Conservation (phyloP, 2,329 filamentous ascomycete genomes). For the Sporothrix mexicana region DNA sequence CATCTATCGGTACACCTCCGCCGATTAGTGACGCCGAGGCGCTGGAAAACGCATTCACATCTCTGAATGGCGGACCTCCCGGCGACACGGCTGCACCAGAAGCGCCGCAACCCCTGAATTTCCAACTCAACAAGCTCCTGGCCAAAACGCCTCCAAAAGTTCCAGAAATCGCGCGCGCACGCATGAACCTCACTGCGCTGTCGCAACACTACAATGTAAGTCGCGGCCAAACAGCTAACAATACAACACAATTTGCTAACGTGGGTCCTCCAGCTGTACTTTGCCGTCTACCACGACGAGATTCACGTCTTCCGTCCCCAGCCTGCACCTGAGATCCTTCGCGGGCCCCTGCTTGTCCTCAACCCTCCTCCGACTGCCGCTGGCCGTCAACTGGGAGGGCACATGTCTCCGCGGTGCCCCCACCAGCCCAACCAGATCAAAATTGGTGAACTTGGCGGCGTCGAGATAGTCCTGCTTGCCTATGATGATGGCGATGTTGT, state of each 20-base stretch:
- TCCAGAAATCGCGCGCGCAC: slow-evolving; percentile 43
- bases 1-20: neutral
- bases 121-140: too few species aligned
- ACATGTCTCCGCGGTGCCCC: slow-evolving; percentile 56
- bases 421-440: slow-evolving; percentile 74
- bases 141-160: slow-evolving; percentile 30
- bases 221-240: neutral
- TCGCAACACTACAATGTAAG: slow-evolving; percentile 63
- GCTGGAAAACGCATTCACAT: neutral
- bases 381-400: slow-evolving; percentile 53
- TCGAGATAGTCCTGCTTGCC: slow-evolving; percentile 70
- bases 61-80: neutral
- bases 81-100: neutral
- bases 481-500: slow-evolving; percentile 79
- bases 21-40: slow-evolving; percentile 1
- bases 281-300: slow-evolving; percentile 61
- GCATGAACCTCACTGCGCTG: slow-evolving; percentile 63
- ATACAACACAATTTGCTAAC: neutral
- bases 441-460: slow-evolving; percentile 69
- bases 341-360: slow-evolving; percentile 58
- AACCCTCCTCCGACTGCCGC: slow-evolving; percentile 51
- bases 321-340: slow-evolving; percentile 57
- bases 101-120: neutral
- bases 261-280: slow-evolving; percentile 57
- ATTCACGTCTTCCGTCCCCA: slow-evolving; percentile 63